Base-by-base conservation (phyloP, 2,329 filamentous ascomycete genomes). In the Dothideomycetes sp. region DNA sequence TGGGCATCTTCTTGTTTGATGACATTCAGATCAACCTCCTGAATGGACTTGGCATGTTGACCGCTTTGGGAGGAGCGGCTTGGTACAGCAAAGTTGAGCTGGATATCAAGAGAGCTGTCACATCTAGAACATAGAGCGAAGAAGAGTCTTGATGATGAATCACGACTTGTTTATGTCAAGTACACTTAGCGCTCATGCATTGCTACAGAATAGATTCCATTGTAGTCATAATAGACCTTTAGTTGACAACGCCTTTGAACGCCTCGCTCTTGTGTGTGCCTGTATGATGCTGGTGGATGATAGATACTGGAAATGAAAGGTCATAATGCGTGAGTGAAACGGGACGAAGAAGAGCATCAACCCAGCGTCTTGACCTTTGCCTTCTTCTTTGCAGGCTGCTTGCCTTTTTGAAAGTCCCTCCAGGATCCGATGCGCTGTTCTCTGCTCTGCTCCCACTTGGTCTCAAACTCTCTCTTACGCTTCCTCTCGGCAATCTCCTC, bases 351-450 rank as follows among this genome's bases (percentile, higher is more conserved):
- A 16, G 20, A 4, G 12, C 12, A 3, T 64, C 62, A 73, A 12
- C 69, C 70, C 41, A 73, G 49, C 9, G 65, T 64, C 62, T 73
- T 72, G 53, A 71, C 57, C 51, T 71, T 70, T 55, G 66, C 68
- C 62, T 59, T 62, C 45, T 52, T 51, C 38, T 51, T 60, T 7
- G 46, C 46, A 8, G 52, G 50, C 61, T 65, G 45, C 64, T 61
- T 6, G 60, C 59, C 50, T 66, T 93, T 91, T 60, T 91, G 80
- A 56, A 94, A 98, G 50, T 87, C 77, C 43, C 91, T 76, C 91
- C 91, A 98, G 61, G 83, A 94, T 49, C 80, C 84, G 63, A 98
- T 96, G 49, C 91, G 75, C 64, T 86, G 76, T 46, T 98, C 91
- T 33, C 91, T 71, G 18, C 83, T 94, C 56, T 84, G 80, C 68